Evolutionary conservation across 768 basidiomycete genomes (phyloP).

Genomic region (Boletus rex-veris): DNA sequence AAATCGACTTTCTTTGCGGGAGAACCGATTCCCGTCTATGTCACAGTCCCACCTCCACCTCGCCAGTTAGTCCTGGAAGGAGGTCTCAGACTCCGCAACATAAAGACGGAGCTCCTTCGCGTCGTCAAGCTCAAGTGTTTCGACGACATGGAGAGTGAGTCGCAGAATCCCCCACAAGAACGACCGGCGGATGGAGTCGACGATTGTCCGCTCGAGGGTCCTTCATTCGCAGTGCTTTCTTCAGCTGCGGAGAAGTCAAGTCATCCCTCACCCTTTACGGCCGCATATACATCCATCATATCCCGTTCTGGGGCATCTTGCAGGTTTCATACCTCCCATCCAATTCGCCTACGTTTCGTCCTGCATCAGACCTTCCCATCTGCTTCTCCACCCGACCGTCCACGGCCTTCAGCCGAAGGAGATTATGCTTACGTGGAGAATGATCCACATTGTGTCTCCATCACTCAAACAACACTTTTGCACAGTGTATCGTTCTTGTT

Average conservation of each 20-base stretch:
- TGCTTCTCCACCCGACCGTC: constrained; percentile 46
- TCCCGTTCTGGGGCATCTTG: constrained; percentile 90
- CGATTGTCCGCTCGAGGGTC: constrained; percentile 27
- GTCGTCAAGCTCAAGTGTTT: constrained; percentile 53
- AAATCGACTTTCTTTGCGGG: constrained; percentile 66
- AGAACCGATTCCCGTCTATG: constrained; percentile 75
- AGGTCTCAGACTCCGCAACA: constrained; percentile 73
- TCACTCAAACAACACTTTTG: constrained; percentile 78
- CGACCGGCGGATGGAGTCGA: constrained; percentile 10
- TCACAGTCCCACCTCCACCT: constrained; percentile 74
- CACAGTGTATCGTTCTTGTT: constrained; percentile 81
- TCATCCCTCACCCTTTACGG: constrained; percentile 40
- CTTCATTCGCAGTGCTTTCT: constrained; percentile 27
- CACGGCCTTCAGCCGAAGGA: constrained; percentile 40
- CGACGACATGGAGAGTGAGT: constrained; percentile 33
- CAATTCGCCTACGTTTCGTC: constrained; percentile 76
- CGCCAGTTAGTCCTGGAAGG: constrained; percentile 63
- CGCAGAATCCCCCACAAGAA: constrained; percentile 28
- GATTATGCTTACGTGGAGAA: constrained; percentile 48
- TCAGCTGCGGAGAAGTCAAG: constrained; percentile 28
- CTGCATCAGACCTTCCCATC: constrained; percentile 61
- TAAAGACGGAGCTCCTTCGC: constrained; percentile 76
- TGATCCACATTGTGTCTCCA: constrained; percentile 66
- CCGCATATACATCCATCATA: constrained; percentile 53
- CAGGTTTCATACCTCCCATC: constrained; percentile 75